These are phyloP conservation scores for Moringa oleifera DNA, from an alignment of 345 rosid species.

Conservation along the genomic window DNA sequence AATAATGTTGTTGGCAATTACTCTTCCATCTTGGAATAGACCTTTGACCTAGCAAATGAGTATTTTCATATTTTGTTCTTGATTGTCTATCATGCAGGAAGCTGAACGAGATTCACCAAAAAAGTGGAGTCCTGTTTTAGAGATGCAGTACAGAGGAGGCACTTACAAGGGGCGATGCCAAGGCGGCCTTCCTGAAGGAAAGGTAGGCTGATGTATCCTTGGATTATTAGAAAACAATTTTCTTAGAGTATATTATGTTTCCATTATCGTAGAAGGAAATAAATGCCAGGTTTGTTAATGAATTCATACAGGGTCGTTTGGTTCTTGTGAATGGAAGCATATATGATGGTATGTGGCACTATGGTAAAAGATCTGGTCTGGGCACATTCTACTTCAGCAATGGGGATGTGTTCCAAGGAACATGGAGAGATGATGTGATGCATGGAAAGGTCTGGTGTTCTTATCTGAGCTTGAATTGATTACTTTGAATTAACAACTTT, in stretches of 20 bases:
- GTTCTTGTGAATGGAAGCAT: slow-evolving; percentile 77
- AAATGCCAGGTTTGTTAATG: not conserved
- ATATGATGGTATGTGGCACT: slow-evolving; percentile 93
- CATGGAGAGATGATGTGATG: slow-evolving; percentile 94
- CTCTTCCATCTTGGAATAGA: not conserved
- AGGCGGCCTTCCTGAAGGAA: slow-evolving; percentile 99
- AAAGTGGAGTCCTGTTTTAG: slow-evolving; percentile 74
- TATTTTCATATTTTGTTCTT: not conserved
- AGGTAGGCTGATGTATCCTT: slow-evolving; percentile 38
- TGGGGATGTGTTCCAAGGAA: slow-evolving; percentile 97
- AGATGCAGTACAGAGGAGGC: slow-evolving; percentile 95
- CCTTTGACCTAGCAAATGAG: not conserved
- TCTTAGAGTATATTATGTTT: slow-evolving; percentile 15
- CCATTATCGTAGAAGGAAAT: slow-evolving; percentile 1
- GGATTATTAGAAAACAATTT: slow-evolving; percentile 9
- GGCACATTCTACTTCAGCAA: slow-evolving; percentile 89
- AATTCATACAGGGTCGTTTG: slow-evolving; percentile 61
- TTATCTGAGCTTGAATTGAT: not conserved
- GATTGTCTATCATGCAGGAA: slow-evolving; percentile 47
- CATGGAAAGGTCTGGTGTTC: slow-evolving; percentile 78
- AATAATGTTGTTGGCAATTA: not conserved
- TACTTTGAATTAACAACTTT: not conserved
- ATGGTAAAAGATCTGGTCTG: slow-evolving; percentile 84
- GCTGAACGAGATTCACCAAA: slow-evolving; percentile 79
- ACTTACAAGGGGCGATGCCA: slow-evolving; percentile 77